Percentiles rank a stretch among this genome's conserved stretches.
These are phyloP conservation scores for Asterionellopsis glacialis DNA, from an alignment of 108 stramenopile species.

Conservation along the genomic window DNA sequence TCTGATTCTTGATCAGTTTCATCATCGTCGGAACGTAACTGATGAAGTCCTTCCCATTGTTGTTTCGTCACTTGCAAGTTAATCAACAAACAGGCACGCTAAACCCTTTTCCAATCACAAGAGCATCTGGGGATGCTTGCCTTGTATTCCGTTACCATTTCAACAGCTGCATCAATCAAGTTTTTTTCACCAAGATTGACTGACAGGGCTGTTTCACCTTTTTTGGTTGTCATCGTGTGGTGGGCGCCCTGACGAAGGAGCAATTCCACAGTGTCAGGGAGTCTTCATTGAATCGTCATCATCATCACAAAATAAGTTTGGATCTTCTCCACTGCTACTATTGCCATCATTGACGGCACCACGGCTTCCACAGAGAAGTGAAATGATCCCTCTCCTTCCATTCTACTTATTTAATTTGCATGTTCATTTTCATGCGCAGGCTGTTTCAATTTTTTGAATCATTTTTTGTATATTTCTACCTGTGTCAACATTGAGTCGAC, in stretches of 20 bases:
- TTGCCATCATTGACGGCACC: too few species aligned
- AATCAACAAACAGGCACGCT: constrained; percentile 79
- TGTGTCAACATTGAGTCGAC: too few species aligned
- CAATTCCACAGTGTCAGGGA: constrained; percentile 81
- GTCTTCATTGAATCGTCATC: too few species aligned
- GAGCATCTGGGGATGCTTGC: constrained; percentile 89
- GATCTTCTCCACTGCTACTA: too few species aligned
- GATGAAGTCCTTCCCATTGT: constrained; percentile 47
- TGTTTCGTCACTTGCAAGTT: constrained; percentile 81
- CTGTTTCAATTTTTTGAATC: too few species aligned
- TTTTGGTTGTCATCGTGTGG: constrained; percentile 89
- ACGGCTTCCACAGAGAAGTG: too few species aligned
- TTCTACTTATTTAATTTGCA: too few species aligned
- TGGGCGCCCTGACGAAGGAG: constrained; percentile 80
- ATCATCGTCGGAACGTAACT: constrained; percentile 43
- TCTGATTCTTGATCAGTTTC: constrained; percentile 42
- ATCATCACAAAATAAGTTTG: too few species aligned
- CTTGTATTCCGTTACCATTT: constrained; percentile 90
- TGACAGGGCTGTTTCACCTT: constrained; percentile 91
- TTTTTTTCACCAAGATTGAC: constrained; percentile 87
- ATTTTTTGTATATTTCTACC: too few species aligned
- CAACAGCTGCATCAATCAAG: constrained; percentile 86
- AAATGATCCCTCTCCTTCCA: too few species aligned
- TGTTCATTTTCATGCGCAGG: too few species aligned
- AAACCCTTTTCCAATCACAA: constrained; percentile 86